Evolutionary conservation across 768 basidiomycete genomes (phyloP), one percentile per base, ranked within the genome.

Genomic region (Podaxis sp.): DNA sequence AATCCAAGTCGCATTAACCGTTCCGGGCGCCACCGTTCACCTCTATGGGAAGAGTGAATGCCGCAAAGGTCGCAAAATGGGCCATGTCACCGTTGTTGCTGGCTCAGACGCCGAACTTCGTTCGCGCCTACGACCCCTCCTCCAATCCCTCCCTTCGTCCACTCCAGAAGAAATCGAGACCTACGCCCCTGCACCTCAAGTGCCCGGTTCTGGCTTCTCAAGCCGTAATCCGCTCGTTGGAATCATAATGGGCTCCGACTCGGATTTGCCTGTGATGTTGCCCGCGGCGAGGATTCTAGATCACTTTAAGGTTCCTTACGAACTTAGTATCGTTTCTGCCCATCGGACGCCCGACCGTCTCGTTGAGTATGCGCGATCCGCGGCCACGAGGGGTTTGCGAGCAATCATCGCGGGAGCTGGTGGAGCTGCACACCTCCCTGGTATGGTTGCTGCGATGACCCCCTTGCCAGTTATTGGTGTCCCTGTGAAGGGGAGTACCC

Each of bases 161-260:
- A 68, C 77, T 11, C 61, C 75, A 24, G 73, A 76, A 7, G 89
- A 92, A 62, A 70, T 84, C 19, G 80, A 83, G 40, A 66, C 78
- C 4, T 84, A 86, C 72, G 80, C 85, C 0, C 84, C 90, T 0
- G 67, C 72, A 0, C 68, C 79, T 0, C 79, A 81, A 1, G 59
- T 68, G 2, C 76, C 81, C 0, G 77, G 80, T 1, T 77, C 80
- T 17, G 84, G 85, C 1, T 80, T 83, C 71, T 84, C 93, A 6
- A 83, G 88, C 70, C 72, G 76, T 0, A 79, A 85, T 56, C 95
- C 96, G 5, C 81, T 98, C 11, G 92, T 98, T 0, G 90, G 92
- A 0, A 84, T 99, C 63, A 95, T 99, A 73, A 99, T 99, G 97
- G 97, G 97, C 17, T 96, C 95, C 9, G 96, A 99, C 75, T 98